These are phyloP conservation scores for Coniochaeta sp. DNA, from an alignment of 2,329 filamentous ascomycete genomes.

Conservation along the genomic window DNA sequence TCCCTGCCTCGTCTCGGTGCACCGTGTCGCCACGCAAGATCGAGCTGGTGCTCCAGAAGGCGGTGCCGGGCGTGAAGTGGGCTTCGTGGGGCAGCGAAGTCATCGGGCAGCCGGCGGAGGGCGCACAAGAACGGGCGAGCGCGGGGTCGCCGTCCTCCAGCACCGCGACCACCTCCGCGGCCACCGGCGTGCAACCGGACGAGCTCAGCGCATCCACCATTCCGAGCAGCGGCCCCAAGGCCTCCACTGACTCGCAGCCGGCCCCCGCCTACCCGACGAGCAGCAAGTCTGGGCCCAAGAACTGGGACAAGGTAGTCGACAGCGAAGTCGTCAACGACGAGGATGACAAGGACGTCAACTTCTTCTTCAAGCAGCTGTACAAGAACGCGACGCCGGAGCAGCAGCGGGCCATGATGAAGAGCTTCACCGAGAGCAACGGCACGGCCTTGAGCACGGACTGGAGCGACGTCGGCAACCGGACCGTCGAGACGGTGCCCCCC, in stretches of 20 bases:
- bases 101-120: slow-evolving; percentile 5
- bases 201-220: not conserved
- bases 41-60: slow-evolving; percentile 23
- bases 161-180: not conserved
- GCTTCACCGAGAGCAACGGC: slow-evolving; percentile 87
- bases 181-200: not conserved
- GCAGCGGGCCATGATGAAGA: slow-evolving; percentile 95
- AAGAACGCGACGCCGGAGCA: slow-evolving; percentile 70
- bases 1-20: slow-evolving; percentile 12
- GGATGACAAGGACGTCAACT: slow-evolving; percentile 57
- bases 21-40: slow-evolving; percentile 23
- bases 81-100: slow-evolving; percentile 19
- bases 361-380: slow-evolving; percentile 89
- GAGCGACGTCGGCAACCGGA: slow-evolving; percentile 67
- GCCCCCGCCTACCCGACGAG: slow-evolving; percentile 75
- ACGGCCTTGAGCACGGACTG: slow-evolving; percentile 91
- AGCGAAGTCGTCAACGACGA: slow-evolving; percentile 47
- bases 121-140: not conserved
- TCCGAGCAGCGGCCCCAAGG: not conserved
- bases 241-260: slow-evolving; percentile 10
- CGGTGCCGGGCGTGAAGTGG: slow-evolving; percentile 20
- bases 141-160: not conserved
- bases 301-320: slow-evolving; percentile 76
- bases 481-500: slow-evolving; percentile 65
- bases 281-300: slow-evolving; percentile 72